These are phyloP conservation scores for Beauveria sp. DNA, from an alignment of 2,329 filamentous ascomycete species.

Conservation along the genomic window DNA sequence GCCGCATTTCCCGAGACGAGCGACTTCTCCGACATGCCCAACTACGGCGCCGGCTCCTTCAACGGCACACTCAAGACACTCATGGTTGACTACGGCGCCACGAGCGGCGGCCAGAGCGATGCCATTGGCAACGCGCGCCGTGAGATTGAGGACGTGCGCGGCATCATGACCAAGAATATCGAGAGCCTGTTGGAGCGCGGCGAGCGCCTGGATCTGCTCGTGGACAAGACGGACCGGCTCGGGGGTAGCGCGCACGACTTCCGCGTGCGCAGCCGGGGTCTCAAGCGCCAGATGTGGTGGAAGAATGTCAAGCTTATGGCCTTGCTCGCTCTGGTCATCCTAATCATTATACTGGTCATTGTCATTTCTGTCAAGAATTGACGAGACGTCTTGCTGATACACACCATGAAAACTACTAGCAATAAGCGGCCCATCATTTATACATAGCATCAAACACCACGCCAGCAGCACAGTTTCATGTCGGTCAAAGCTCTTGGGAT, in stretches of 20 bases:
- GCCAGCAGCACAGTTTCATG: not conserved
- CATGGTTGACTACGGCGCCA: slow-evolving; percentile 80
- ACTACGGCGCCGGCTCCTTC: slow-evolving; percentile 86
- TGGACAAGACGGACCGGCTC: slow-evolving; percentile 92
- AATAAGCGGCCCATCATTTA: not conserved
- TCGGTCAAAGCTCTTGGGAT: not conserved
- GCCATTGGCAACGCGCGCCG: slow-evolving; percentile 74
- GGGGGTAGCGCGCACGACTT: slow-evolving; percentile 88
- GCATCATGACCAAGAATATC: slow-evolving; percentile 95
- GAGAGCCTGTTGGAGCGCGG: slow-evolving; percentile 82
- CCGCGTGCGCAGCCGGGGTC: slow-evolving; percentile 71
- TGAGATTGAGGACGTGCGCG: slow-evolving; percentile 87
- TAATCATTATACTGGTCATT: slow-evolving; percentile 48
- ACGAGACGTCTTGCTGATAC: slow-evolving; percentile 2
- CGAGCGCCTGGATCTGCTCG: slow-evolving; percentile 85
- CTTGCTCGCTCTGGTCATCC: slow-evolving; percentile 61
- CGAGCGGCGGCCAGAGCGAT: slow-evolving; percentile 66
- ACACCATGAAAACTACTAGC: not conserved
- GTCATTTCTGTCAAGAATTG: slow-evolving; percentile 45
- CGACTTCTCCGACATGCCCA: slow-evolving; percentile 70
- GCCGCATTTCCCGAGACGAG: slow-evolving; percentile 57
- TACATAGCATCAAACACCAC: not conserved
- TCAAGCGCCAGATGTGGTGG: slow-evolving; percentile 98
- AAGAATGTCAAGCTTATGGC: slow-evolving; percentile 97
- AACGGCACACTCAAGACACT: slow-evolving; percentile 69